phyloP scores from a whole-genome alignment of 2,329 filamentous ascomycete genomes.

The Penicillium sp. region DNA sequence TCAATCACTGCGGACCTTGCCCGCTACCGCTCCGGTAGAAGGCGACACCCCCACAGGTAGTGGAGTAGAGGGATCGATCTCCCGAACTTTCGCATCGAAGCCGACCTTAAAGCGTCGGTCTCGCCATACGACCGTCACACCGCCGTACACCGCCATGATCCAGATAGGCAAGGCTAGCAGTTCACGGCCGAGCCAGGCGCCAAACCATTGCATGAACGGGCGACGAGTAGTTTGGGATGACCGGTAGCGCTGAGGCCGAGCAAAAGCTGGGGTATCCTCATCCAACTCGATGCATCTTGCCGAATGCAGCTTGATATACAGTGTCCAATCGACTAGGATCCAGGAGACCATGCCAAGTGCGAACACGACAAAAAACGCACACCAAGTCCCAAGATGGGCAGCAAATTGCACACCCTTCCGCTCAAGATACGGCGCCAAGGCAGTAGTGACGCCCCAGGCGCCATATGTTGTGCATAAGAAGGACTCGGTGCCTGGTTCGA shows the following conservation, averaged over 20 bases:
- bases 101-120: slow-evolving; percentile 78
- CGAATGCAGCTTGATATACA: slow-evolving; percentile 73
- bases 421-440: slow-evolving; percentile 59
- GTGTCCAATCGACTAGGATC: slow-evolving; percentile 71
- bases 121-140: slow-evolving; percentile 82
- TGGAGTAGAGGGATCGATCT: slow-evolving; percentile 40
- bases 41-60: slow-evolving; percentile 23
- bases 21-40: slow-evolving; percentile 11
- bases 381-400: slow-evolving; percentile 64
- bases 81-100: slow-evolving; percentile 77
- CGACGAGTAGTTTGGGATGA: slow-evolving; percentile 47
- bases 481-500: slow-evolving; percentile 89
- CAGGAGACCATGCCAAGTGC: slow-evolving; percentile 62
- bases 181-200: slow-evolving; percentile 83
- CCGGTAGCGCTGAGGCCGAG: slow-evolving; percentile 49
- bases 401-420: slow-evolving; percentile 37
- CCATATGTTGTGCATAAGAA: slow-evolving; percentile 80
- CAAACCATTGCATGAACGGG: slow-evolving; percentile 67
- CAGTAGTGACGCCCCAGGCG: slow-evolving; percentile 71
- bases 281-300: slow-evolving; percentile 69
- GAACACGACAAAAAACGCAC: slow-evolving; percentile 65
- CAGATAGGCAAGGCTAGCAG: slow-evolving; percentile 81
- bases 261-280: slow-evolving; percentile 71
- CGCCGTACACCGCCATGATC: slow-evolving; percentile 85
- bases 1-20: slow-evolving; percentile 23